Conservation (phyloP, 805 yeast species). For the Candida jianshihensis region DNA sequence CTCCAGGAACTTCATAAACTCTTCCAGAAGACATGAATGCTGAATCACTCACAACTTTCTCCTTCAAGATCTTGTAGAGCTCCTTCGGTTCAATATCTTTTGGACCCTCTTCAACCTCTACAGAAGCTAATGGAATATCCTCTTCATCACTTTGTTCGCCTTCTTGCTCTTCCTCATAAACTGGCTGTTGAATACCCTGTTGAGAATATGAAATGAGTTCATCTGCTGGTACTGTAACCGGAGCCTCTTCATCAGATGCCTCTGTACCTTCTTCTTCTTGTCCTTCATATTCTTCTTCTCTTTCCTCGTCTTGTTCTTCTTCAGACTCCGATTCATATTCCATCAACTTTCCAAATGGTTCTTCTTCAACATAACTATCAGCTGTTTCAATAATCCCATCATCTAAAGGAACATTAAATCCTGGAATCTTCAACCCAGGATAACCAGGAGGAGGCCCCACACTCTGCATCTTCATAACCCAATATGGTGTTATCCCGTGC, state of each 20-base stretch:
- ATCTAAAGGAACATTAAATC: constrained; percentile 36
- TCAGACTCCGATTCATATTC: constrained; percentile 18
- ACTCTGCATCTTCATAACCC: constrained; percentile 64
- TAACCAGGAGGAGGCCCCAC: constrained; percentile 84
- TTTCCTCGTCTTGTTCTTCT: constrained; percentile 19
- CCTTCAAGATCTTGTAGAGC: constrained; percentile 19
- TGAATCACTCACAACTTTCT: constrained; percentile 5
- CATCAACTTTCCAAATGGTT: constrained; percentile 27
- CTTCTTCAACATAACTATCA: constrained; percentile 10
- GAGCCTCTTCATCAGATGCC: constrained; percentile 9
- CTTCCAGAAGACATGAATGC: constrained; percentile 14
- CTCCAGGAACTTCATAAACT: constrained; percentile 21
- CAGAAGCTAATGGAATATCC: constrained; percentile 17
- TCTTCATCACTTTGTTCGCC: constrained; percentile 25
- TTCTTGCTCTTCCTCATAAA: background rate
- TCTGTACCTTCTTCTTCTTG: constrained; percentile 14
- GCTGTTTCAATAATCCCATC: constrained; percentile 17
- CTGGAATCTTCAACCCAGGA: constrained; percentile 55
- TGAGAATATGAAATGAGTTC: background rate
- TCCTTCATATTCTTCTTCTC: constrained; percentile 13
- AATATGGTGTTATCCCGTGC: constrained; percentile 49
- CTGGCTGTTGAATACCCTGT: background rate
- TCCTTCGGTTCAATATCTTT: constrained; percentile 17
- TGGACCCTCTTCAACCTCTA: constrained; percentile 5
- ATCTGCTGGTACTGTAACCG: background rate